These are phyloP conservation scores for Stylonectria norvegica DNA, from an alignment of 2,329 filamentous ascomycete species.

Conservation along the genomic window DNA sequence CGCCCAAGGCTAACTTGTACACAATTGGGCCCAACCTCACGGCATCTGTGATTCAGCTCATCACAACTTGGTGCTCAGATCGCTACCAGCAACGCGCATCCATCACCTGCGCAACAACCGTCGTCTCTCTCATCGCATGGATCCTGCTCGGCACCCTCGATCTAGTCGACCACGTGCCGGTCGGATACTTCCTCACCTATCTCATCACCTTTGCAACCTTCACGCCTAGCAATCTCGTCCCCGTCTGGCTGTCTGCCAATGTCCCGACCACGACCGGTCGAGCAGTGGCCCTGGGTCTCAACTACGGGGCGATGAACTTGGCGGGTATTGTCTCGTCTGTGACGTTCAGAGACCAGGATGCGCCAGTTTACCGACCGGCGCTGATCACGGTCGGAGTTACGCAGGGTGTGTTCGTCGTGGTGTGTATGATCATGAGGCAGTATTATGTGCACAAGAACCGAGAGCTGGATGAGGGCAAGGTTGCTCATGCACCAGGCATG, in stretches of 20 bases:
- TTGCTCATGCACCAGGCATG: neutral
- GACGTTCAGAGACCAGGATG: constrained; percentile 1
- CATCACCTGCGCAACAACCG: constrained; percentile 13
- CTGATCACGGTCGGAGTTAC: constrained; percentile 1
- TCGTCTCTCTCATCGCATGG: constrained; percentile 14
- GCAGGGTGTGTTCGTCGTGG: constrained; percentile 1
- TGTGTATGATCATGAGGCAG: no score
- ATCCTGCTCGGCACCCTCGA: constrained; percentile 17
- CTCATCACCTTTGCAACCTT: constrained; percentile 20
- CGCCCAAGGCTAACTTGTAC: constrained; percentile 17
- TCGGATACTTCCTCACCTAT: constrained; percentile 23
- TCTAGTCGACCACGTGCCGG: constrained; percentile 13
- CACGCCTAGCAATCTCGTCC: constrained; percentile 9
- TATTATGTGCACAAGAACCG: no score
- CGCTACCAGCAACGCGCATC: constrained; percentile 13
- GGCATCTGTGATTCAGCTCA: no score
- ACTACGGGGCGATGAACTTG: constrained; percentile 1
- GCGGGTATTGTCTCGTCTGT: constrained; percentile 2
- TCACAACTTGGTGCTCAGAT: no score
- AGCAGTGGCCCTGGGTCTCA: constrained; percentile 3
- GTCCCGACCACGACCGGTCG: constrained; percentile 4
- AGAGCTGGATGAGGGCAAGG: constrained; percentile 1
- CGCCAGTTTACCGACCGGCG: constrained; percentile 1
- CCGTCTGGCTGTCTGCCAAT: constrained; percentile 5
- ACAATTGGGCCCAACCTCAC: no score